A percentile compares a stretch with the other conserved stretches of the same genome.
phyloP scores from a whole-genome alignment of 257 asterid genomes.

The Nicotiana otophora region DNA sequence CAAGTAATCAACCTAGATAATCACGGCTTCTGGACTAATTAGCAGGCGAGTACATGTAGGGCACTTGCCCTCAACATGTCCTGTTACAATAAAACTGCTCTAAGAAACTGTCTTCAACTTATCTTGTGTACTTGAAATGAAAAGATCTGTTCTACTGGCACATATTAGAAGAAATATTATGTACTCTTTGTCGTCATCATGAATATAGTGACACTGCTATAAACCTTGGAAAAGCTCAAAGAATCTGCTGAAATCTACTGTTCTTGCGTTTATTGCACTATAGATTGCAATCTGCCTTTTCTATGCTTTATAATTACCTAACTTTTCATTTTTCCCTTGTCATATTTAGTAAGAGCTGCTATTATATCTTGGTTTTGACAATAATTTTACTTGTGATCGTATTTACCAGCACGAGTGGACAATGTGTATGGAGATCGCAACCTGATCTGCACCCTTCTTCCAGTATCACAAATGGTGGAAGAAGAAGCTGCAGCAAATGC shows the following conservation, averaged over 20 bases:
- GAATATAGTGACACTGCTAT: neutral
- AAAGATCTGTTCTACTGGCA: neutral
- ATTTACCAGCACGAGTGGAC: conserved; percentile 76
- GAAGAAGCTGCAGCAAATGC: conserved; percentile 87
- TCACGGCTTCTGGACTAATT: neutral
- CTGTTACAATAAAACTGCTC: neutral
- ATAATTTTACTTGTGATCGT: neutral
- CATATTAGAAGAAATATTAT: neutral
- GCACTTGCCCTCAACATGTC: neutral
- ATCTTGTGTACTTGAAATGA: neutral
- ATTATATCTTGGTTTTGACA: conserved; percentile 2
- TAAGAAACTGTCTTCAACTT: neutral
- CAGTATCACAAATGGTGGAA: conserved; percentile 77
- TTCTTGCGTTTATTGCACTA: neutral
- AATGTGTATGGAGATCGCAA: conserved; percentile 97
- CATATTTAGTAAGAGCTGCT: neutral
- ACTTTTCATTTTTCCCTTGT: neutral
- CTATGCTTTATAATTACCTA: neutral
- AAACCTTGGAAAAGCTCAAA: neutral
- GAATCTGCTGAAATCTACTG: neutral
- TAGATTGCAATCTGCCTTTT: neutral
- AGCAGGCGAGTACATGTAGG: neutral
- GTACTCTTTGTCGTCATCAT: neutral
- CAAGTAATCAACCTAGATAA: neutral
- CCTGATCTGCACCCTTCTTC: conserved; percentile 94